Evolutionary conservation across 1,284 basidiomycete genomes (phyloP), one percentile per base, ranked within the genome.

Genomic region (Microbotryum scabiosae): DNA sequence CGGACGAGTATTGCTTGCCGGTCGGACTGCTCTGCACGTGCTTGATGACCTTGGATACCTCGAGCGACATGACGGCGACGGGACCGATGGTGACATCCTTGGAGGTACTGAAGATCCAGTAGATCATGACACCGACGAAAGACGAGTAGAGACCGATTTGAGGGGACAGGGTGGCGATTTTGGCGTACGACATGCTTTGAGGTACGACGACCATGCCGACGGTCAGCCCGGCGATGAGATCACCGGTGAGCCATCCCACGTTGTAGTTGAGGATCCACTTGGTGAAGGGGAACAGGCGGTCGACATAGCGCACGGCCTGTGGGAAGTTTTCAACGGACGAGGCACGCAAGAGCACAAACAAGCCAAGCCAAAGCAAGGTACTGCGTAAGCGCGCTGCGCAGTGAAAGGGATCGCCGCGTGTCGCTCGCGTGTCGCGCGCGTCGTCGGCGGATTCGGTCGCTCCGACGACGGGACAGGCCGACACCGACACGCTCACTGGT

Each of bases 121-220:
- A 57, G 51, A 59, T 49, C 60, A 51, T 59, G 43, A 57, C 69
- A 28, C 90, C 93, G 70, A 96, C 84, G 73, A 97, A 97, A 1
- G 92, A 92, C 4, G 91, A 93, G 76, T 97, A 97, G 10, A 97
- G 81, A 68, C 96, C 96, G 73, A 90, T 97, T 76, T 98, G 82
- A 3, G 88, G 78, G 2, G 84, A 80, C 14, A 98, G 83, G 0
- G 85, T 85, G 2, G 94, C 94, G 65, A 98, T 82, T 82, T 90
- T 77, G 64, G 75, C 76, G 68, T 82, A 82, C 5, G 79, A 49
- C 66, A 67, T 67, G 6, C 59, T 61, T 32, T 66, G 65, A 26
- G 65, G 65, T 2, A 66, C 65, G 51, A 66, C 65, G 12, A 66
- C 65, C 48, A 65, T 54, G 2, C 64, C 64, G 46, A 65, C 47